phyloP scores from a whole-genome alignment of 1,284 basidiomycete genomes.

The Amylostereum areolatum region DNA sequence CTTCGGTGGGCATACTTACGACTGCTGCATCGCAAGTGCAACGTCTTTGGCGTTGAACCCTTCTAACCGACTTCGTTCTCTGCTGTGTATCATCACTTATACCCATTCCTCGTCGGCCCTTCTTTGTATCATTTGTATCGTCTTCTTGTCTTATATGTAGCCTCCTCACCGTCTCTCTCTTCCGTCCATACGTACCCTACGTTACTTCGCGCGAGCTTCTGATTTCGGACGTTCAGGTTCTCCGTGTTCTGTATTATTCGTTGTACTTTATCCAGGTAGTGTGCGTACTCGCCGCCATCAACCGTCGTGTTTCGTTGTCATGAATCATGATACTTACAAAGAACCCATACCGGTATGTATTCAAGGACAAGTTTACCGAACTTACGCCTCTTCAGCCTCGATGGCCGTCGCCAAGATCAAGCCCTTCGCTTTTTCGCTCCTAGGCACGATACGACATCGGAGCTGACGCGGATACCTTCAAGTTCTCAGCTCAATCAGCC shows the following conservation, averaged over 20 bases:
- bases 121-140: neutral
- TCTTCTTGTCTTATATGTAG: neutral
- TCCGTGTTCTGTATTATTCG: too few species aligned
- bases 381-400: neutral
- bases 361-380: too few species aligned
- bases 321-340: too few species aligned
- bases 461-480: neutral
- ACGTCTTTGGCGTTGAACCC: constrained; percentile 6
- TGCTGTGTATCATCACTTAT: neutral
- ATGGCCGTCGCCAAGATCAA: neutral
- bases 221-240: neutral
- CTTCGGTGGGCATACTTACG: constrained; percentile 10
- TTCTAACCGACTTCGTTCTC: neutral
- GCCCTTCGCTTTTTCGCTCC: neutral
- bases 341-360: too few species aligned
- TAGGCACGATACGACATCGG: neutral
- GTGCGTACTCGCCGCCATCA: too few species aligned
- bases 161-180: too few species aligned
- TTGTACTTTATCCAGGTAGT: too few species aligned
- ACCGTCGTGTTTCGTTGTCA: too few species aligned
- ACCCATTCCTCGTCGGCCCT: neutral
- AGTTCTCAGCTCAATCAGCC: neutral
- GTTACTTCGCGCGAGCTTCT: neutral
- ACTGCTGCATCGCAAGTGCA: constrained; percentile 12
- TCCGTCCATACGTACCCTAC: neutral